Conservation (phyloP, 2,329 filamentous ascomycete species). For the Botrytis byssoidea region DNA sequence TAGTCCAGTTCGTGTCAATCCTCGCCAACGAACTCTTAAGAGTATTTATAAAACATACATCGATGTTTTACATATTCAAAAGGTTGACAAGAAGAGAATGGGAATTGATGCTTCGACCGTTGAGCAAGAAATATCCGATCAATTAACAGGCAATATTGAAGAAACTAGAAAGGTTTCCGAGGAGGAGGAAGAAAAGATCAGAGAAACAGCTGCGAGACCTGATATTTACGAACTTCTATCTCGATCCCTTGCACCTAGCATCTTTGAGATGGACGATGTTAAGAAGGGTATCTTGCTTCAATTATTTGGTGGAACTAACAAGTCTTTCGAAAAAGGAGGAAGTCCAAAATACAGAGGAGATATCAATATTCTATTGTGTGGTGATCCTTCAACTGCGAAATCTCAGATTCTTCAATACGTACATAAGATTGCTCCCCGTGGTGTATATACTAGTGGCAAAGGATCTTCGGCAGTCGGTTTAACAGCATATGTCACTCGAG, state of each 20-base stretch:
- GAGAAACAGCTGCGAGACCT: constrained; percentile 69
- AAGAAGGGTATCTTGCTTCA: constrained; percentile 98
- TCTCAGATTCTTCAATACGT: constrained; percentile 93
- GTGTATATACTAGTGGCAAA: constrained; percentile 74
- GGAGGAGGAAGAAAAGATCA: constrained; percentile 89
- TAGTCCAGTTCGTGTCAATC: constrained; percentile 90
- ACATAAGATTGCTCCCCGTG: constrained; percentile 93
- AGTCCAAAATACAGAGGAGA: constrained; percentile 95
- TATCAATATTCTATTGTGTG: constrained; percentile 94
- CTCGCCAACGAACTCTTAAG: constrained; percentile 87
- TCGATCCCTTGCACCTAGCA: constrained; percentile 86
- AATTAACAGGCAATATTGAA: constrained; percentile 67
- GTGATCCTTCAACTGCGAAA: constrained; percentile 94
- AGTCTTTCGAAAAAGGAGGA: constrained; percentile 93
- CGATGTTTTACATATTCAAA: constrained; percentile 92
- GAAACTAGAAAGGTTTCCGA: constrained; percentile 79
- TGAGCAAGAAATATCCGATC: constrained; percentile 66
- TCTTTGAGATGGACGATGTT: constrained; percentile 97
- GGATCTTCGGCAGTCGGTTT: constrained; percentile 74
- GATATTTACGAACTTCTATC: constrained; percentile 94
- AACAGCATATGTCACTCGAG: constrained; percentile 73
- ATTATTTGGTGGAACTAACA: constrained; percentile 96
- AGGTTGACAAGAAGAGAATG: constrained; percentile 92
- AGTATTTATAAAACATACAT: constrained; percentile 98
- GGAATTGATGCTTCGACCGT: constrained; percentile 88